A percentile compares a stretch with the other conserved stretches of the same genome.
phyloP scores from a whole-genome alignment of 768 basidiomycete genomes.

The Guyanaporus albipodus region DNA sequence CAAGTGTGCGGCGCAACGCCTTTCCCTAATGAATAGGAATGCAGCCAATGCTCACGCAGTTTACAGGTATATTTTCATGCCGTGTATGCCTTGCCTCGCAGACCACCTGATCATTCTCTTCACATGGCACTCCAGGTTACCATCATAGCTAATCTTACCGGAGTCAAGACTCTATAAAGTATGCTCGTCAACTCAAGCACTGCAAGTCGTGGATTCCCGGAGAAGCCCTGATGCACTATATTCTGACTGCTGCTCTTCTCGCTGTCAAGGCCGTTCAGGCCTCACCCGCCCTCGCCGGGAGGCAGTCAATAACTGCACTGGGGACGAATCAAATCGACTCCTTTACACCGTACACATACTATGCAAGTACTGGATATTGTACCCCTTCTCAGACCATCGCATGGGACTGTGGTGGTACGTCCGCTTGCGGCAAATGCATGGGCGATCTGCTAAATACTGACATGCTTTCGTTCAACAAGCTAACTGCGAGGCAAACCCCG shows the following conservation, averaged over 20 bases:
- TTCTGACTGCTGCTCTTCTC: conserved; percentile 17
- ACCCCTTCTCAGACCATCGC: conserved; percentile 36
- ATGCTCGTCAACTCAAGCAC: neutral
- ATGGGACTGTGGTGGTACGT: conserved; percentile 56
- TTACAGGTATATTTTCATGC: neutral
- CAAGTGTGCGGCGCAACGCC: neutral
- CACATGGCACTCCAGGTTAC: conserved; percentile 8
- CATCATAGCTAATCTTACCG: too few relatives aligned
- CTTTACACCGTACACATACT: conserved; percentile 48
- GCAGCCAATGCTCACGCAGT: neutral
- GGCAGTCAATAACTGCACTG: conserved; percentile 39
- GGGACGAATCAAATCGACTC: conserved; percentile 37
- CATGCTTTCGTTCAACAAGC: conserved; percentile 20
- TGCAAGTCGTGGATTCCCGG: neutral
- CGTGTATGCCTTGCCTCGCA: neutral
- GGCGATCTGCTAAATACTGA: neutral
- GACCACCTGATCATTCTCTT: neutral
- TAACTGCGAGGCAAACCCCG: conserved; percentile 45
- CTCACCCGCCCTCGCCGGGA: conserved; percentile 27
- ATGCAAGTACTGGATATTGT: conserved; percentile 52
- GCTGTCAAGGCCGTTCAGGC: conserved; percentile 9
- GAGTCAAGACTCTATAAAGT: conserved; percentile 2
- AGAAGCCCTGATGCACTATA: conserved; percentile 14
- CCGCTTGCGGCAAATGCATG: neutral
- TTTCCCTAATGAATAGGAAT: neutral